These are phyloP conservation scores for Quercus bicolor DNA, from an alignment of 306 rosid species.

Conservation along the genomic window DNA sequence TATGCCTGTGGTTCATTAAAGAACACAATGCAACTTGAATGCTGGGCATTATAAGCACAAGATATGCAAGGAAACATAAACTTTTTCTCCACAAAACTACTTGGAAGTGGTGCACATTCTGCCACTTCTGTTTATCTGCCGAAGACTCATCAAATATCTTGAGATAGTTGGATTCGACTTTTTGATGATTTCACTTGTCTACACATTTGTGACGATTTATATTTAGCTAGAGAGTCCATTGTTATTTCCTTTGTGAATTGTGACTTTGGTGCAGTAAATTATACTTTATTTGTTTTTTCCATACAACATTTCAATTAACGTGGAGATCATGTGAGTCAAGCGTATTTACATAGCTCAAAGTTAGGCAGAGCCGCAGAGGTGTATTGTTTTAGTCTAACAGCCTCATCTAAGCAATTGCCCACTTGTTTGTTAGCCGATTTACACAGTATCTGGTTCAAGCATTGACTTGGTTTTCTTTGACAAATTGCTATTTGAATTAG, in stretches of 20 bases:
- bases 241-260: neutral
- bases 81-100: neutral
- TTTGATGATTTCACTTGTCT: neutral
- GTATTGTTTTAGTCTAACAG: neutral
- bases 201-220: neutral
- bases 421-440: neutral
- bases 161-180: neutral
- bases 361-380: neutral
- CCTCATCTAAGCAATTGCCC: neutral
- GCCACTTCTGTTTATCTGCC: neutral
- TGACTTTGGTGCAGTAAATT: neutral
- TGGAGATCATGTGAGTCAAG: no score
- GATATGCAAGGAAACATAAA: neutral
- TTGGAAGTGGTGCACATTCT: neutral
- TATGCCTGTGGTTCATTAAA: no score
- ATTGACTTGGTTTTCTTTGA: neutral
- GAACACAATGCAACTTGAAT: neutral
- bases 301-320: neutral
- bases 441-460: neutral
- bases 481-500: neutral
- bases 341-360: no score
- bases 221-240: neutral
- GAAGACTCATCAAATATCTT: neutral
- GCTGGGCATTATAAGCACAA: neutral
- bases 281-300: neutral